Evolutionary conservation across 306 rosid species (phyloP).

Genomic region (Astragalus membranaceus): DNA sequence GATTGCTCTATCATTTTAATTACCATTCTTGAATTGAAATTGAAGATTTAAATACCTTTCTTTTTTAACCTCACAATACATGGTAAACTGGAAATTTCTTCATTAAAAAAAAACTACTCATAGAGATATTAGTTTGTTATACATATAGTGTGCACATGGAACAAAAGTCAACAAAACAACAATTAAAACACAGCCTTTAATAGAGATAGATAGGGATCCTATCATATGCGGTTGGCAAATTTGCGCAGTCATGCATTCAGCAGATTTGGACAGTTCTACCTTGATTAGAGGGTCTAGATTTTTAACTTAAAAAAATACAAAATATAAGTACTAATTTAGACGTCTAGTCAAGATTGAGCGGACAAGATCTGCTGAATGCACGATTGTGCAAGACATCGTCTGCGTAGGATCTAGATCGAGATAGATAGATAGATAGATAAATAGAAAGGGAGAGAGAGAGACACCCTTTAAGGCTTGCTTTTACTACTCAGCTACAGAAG

Average conservation of each 20-base stretch:
- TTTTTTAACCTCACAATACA: no score
- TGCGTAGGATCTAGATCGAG: not conserved
- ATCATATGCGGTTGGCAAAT: no score
- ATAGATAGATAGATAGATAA: not conserved
- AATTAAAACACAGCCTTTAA: conserved; percentile 13
- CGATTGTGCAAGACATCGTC: no score
- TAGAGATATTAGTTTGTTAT: not conserved
- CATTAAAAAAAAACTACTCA: not conserved
- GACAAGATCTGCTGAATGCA: no score
- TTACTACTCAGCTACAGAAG: conserved; percentile 33
- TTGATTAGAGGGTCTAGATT: no score
- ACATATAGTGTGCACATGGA: conserved; percentile 11
- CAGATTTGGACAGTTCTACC: no score
- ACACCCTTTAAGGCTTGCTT: conserved; percentile 31
- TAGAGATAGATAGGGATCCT: not conserved
- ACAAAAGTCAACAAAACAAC: conserved; percentile 37
- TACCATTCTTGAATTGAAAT: not conserved
- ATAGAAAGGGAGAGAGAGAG: not conserved
- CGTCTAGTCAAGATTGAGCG: no score
- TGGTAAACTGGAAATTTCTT: no score
- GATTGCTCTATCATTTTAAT: conserved; percentile 13
- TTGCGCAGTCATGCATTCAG: no score
- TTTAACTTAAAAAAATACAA: no score
- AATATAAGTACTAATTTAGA: no score
- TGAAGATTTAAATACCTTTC: not conserved